Base-by-base conservation (phyloP, 2,329 filamentous ascomycete species). In the Neofusicoccum cordaticola region DNA sequence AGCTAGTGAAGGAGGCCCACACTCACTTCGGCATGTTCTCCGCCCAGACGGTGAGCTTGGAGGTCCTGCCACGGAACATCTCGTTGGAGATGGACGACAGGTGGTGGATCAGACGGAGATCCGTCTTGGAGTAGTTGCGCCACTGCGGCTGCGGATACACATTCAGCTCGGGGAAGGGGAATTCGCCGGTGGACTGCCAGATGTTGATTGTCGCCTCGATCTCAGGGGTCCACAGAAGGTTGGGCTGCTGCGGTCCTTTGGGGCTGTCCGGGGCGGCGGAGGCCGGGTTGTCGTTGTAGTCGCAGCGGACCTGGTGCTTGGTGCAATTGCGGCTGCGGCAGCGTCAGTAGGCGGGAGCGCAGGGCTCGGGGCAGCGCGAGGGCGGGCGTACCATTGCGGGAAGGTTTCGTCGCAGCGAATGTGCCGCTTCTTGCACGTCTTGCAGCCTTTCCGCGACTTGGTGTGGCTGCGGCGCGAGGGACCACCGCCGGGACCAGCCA, bases 321-420 rank as follows among this genome's bases (percentile, higher is more conserved):
- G 94, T 97, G 81, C 95, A 99, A 80, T 99, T 99, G 74, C 92
- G 92, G 82, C 93, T 96, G 73, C 37, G 17, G 50, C 47, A 57
- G 52, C 64, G 35, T 47, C 31, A 41, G 15, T 39, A 50, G 57
- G 45, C 44, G 45, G n/a, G 39, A 34, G 45, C 8, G 17, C 15
- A 39, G 51, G 19, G 52, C 37, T 7, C 17, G n/a, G 19, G 47
- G 34, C 27, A 13, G 31, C n/a, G 37, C 17, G 37, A 22, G 37
- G 37, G 52, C 37, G 37, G 52, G 69, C 85, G 72, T 84, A 96
- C 93, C 94, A 99, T 86, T 99, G 95, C 60, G 95, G 95, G 74
- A 97, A 97, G 71, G 88, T 97, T 79, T 99, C 95, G 75, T 99
- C 95, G 81, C 95, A 99, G 73, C 95, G 88, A 76, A 99, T 99